Percentiles rank a stretch among this genome's conserved stretches.
Evolutionary conservation across 768 basidiomycete species (phyloP).

Genomic region (Amanita pallidorosea): DNA sequence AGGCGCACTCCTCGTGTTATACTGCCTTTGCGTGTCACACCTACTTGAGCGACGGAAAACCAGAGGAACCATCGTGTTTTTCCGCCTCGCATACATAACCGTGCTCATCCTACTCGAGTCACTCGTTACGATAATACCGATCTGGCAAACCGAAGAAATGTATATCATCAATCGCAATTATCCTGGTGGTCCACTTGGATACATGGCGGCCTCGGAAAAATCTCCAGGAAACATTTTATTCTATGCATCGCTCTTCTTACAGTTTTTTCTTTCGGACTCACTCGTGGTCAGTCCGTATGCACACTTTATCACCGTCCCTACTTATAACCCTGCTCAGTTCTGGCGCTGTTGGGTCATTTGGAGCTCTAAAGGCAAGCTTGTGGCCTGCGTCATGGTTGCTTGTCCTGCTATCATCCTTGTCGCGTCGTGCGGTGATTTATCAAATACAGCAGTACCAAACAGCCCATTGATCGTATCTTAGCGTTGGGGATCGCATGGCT

Average conservation of each 20-base stretch:
- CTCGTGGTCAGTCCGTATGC: conserved; percentile 18
- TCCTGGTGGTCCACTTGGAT: conserved; percentile 33
- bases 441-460: not conserved
- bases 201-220: conserved; percentile 30
- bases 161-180: conserved; percentile 33
- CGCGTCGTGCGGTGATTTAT: conserved; percentile 13
- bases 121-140: conserved; percentile 26
- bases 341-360: conserved; percentile 33
- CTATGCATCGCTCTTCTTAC: conserved; percentile 28
- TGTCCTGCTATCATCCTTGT: conserved; percentile 21
- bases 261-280: conserved; percentile 30
- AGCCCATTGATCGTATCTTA: conserved; percentile 4
- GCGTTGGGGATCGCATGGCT: conserved; percentile 24
- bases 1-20: conserved; percentile 1
- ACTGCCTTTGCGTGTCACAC: not conserved
- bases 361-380: conserved; percentile 15
- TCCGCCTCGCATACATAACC: conserved; percentile 26
- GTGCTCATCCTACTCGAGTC: conserved; percentile 26
- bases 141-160: conserved; percentile 27
- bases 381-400: conserved; percentile 15
- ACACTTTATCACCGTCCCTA: not conserved
- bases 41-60: not conserved
- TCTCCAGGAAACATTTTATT: conserved; percentile 28
- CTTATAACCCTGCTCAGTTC: conserved; percentile 13
- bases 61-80: not conserved